Evolutionary conservation across 2,329 filamentous ascomycete species (phyloP).

Genomic region (Monilinia fructigena): DNA sequence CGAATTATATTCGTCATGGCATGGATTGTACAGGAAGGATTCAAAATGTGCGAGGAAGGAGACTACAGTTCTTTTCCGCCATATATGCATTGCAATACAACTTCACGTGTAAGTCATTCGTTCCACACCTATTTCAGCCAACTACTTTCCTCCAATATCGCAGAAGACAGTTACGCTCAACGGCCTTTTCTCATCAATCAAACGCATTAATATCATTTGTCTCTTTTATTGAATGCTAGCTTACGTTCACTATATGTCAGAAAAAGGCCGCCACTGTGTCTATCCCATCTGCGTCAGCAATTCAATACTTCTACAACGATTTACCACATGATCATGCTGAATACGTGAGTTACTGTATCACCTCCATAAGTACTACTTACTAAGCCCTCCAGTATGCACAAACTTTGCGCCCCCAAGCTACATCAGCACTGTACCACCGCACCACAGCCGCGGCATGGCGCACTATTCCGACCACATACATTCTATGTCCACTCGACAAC

Average conservation of each 20-base stretch:
- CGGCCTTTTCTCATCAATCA: background rate
- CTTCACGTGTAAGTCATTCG: constrained; percentile 20
- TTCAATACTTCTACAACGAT: constrained; percentile 21
- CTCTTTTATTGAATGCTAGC: background rate
- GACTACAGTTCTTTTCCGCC: constrained; percentile 22
- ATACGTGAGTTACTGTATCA: constrained; percentile 11
- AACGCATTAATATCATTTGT: background rate
- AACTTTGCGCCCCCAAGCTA: constrained; percentile 30
- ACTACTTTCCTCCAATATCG: background rate
- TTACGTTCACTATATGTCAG: constrained; percentile 21
- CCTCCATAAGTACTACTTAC: background rate
- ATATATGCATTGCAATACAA: constrained; percentile 16
- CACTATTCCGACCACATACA: constrained; percentile 34
- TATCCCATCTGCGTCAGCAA: constrained; percentile 17
- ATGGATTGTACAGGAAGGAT: constrained; percentile 33
- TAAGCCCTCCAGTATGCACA: constrained; percentile 40
- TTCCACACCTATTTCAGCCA: background rate
- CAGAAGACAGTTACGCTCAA: background rate
- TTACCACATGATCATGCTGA: constrained; percentile 18
- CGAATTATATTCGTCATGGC: constrained; percentile 45
- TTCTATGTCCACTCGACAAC: constrained; percentile 33
- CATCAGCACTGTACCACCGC: constrained; percentile 18
- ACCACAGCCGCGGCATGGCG: constrained; percentile 37
- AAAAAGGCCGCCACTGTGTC: constrained; percentile 20
- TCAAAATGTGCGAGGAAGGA: constrained; percentile 21